A percentile compares a stretch with the other conserved stretches of the same genome.
Conservation (phyloP, 139 green algal genomes). For the Bryopsis sp. region DNA sequence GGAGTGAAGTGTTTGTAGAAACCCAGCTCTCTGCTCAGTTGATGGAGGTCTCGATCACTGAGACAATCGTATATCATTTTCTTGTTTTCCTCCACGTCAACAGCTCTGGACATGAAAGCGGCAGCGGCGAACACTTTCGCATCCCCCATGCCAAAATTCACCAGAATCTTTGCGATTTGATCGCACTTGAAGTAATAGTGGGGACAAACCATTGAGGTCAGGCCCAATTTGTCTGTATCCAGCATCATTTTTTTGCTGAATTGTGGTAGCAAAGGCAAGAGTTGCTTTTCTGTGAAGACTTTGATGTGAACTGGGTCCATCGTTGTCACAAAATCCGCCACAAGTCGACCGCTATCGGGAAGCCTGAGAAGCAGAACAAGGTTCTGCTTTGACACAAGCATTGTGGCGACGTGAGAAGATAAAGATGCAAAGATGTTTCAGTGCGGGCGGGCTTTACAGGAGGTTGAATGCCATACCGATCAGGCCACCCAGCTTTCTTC, state of each 20-base stretch:
- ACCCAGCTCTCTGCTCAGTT: too few relatives aligned
- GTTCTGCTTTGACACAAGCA: too few relatives aligned
- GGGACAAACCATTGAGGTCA: not conserved
- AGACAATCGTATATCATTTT: too few relatives aligned
- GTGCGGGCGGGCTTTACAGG: too few relatives aligned
- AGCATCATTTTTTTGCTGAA: constrained; percentile 16
- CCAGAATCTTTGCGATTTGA: constrained; percentile 19
- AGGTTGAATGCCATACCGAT: constrained; percentile 19
- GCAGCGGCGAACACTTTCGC: constrained; percentile 37
- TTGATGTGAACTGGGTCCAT: too few relatives aligned
- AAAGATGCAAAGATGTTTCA: too few relatives aligned
- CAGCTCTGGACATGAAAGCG: constrained; percentile 36
- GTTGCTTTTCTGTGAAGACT: not conserved
- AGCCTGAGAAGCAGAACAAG: too few relatives aligned
- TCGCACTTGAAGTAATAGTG: not conserved
- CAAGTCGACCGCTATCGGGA: too few relatives aligned
- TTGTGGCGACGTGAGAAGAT: too few relatives aligned
- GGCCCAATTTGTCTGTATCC: not conserved
- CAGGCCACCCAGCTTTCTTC: constrained; percentile 34
- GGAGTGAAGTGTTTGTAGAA: too few relatives aligned
- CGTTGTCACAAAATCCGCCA: too few relatives aligned
- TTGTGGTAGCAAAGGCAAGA: constrained; percentile 17
- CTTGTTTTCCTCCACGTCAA: constrained; percentile 25
- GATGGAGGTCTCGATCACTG: too few relatives aligned
- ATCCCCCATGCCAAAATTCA: constrained; percentile 37